phyloP scores from a whole-genome alignment of 352 stramenopile species.

The Phytophthora niederhauseri region DNA sequence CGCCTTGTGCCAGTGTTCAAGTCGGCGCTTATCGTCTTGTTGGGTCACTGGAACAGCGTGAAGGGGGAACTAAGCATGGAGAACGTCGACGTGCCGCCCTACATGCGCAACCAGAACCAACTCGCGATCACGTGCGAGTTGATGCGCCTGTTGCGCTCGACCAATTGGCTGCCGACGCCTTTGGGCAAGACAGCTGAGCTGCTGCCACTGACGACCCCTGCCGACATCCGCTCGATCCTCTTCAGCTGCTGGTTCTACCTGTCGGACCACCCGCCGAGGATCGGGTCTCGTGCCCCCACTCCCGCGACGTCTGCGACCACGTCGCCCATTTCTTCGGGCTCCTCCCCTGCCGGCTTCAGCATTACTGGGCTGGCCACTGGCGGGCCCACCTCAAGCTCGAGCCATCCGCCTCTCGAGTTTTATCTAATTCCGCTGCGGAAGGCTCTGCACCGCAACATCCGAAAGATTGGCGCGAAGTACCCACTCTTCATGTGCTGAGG shows the following conservation, averaged over 20 bases:
- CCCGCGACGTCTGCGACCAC: slow-evolving; percentile 49
- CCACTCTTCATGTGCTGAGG: slow-evolving; percentile 72
- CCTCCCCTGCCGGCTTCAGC: slow-evolving; percentile 47
- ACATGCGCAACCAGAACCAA: slow-evolving; percentile 81
- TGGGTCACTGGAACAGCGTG: slow-evolving; percentile 86
- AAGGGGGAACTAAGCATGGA: slow-evolving; percentile 67
- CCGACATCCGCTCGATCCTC: slow-evolving; percentile 78
- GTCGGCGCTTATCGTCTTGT: slow-evolving; percentile 68
- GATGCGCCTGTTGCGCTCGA: slow-evolving; percentile 59
- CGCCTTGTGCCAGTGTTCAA: slow-evolving; percentile 81
- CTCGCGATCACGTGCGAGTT: slow-evolving; percentile 69
- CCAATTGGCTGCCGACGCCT: slow-evolving; percentile 64
- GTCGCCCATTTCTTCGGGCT: slow-evolving; percentile 53
- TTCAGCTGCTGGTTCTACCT: slow-evolving; percentile 89
- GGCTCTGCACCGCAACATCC: slow-evolving; percentile 79
- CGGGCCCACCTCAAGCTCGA: slow-evolving; percentile 18
- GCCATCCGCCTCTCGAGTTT: slow-evolving; percentile 68
- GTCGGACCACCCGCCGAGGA: slow-evolving; percentile 65
- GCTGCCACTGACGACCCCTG: slow-evolving; percentile 66
- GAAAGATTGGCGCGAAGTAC: slow-evolving; percentile 74
- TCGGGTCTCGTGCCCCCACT: slow-evolving; percentile 37
- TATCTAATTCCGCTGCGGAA: slow-evolving; percentile 82
- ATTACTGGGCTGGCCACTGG: slow-evolving; percentile 26
- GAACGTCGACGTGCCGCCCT: slow-evolving; percentile 81
- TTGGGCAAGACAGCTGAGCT: slow-evolving; percentile 61